A percentile compares a stretch with the other conserved stretches of the same genome.
These are phyloP conservation scores for Monilinia aucupariae DNA, from an alignment of 2,329 filamentous ascomycete genomes.

Conservation along the genomic window DNA sequence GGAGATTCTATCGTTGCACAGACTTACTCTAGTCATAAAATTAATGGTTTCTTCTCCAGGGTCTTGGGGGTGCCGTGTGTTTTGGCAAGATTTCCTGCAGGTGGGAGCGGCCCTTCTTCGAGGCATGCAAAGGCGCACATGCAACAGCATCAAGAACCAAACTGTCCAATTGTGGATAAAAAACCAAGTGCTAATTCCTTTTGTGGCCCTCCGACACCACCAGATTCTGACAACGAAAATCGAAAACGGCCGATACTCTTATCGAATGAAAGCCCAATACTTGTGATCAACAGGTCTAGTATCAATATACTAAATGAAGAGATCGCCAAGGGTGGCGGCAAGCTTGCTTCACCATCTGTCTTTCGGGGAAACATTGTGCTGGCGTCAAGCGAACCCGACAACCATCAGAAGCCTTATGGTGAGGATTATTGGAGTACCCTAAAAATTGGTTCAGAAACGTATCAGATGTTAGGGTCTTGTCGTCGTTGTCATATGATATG, in stretches of 20 bases:
- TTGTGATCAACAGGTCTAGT: conserved; percentile 75
- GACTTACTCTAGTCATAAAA: conserved; percentile 58
- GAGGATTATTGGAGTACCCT: conserved; percentile 75
- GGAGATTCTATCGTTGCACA: conserved; percentile 70
- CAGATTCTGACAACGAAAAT: conserved; percentile 51
- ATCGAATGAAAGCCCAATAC: conserved; percentile 90
- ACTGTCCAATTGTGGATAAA: conserved; percentile 19
- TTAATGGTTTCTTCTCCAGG: conserved; percentile 73
- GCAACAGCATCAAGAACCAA: conserved; percentile 48
- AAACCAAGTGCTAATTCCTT: conserved; percentile 45
- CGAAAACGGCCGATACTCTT: conserved; percentile 59
- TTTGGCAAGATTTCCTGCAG: conserved; percentile 75
- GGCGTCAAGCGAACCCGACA: conserved; percentile 39
- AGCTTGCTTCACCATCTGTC: conserved; percentile 61
- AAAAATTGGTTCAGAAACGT: conserved; percentile 57
- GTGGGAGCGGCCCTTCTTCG: conserved; percentile 51
- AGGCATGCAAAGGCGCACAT: conserved; percentile 69
- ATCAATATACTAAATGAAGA: conserved; percentile 70
- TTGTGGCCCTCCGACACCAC: conserved; percentile 50
- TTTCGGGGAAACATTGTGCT: conserved; percentile 90
- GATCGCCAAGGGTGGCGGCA: conserved; percentile 60
- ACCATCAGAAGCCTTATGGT: conserved; percentile 52
- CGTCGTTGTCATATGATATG: conserved; percentile 95
- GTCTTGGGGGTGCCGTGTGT: conserved; percentile 74
- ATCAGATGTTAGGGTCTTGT: conserved; percentile 75